phyloP scores from a whole-genome alignment of 176 grass and related monocot species.

The Thalia dealbata region DNA sequence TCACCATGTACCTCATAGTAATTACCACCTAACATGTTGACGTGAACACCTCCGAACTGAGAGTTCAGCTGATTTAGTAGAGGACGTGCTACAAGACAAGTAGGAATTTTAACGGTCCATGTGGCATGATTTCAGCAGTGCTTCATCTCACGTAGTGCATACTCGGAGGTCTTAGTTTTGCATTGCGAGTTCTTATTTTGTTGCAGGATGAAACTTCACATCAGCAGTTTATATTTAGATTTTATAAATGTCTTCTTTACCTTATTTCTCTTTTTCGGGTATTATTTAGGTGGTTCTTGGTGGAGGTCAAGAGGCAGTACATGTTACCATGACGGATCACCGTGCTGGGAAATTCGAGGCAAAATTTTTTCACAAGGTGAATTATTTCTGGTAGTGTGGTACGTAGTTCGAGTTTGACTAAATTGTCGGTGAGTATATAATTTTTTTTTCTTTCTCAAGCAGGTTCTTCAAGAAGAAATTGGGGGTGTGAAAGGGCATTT shows the following conservation, averaged over 20 bases:
- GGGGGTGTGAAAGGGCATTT: conserved; percentile 96
- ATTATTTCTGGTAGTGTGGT: neutral
- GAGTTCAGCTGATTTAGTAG: no score
- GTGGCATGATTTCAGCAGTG: neutral
- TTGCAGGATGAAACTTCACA: neutral
- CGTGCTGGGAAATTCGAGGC: conserved; percentile 91
- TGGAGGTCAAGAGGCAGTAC: conserved; percentile 67
- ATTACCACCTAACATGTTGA: no score
- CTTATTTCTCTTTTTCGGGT: neutral
- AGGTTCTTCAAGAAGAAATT: conserved; percentile 95
- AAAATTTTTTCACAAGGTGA: conserved; percentile 79
- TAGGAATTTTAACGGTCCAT: no score
- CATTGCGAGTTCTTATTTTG: neutral
- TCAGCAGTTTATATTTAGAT: neutral
- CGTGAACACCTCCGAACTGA: no score
- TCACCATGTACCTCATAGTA: no score
- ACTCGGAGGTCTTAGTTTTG: neutral
- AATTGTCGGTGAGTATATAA: conserved; percentile 4
- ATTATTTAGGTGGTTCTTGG: conserved; percentile 71
- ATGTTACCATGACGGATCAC: conserved; percentile 70
- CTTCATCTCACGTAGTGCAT: neutral
- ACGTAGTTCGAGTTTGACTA: neutral
- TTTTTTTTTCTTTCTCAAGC: neutral
- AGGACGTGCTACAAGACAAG: no score
- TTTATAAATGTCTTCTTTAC: neutral